These are phyloP conservation scores for Lycium barbarum DNA, from an alignment of 257 asterid genomes.

Conservation along the genomic window DNA sequence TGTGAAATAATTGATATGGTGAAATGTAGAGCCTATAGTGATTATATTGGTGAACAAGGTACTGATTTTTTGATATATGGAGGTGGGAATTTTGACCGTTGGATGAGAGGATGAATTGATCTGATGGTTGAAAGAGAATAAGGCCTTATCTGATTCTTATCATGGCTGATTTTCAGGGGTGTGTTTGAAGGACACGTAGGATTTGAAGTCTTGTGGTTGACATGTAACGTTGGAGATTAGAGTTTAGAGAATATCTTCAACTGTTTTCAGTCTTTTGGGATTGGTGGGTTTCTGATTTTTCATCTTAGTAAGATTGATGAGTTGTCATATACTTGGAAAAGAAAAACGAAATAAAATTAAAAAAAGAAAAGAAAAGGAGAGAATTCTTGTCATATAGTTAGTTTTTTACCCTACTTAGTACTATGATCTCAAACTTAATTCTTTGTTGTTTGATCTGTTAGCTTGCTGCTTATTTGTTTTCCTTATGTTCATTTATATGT, in stretches of 20 bases:
- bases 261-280: neutral
- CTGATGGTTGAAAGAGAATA: slow-evolving; percentile 48
- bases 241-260: slow-evolving; percentile 23
- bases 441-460: no score
- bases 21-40: slow-evolving; percentile 50
- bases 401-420: neutral
- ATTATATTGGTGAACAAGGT: slow-evolving; percentile 39
- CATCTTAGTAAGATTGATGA: neutral
- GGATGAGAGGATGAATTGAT: slow-evolving; percentile 56
- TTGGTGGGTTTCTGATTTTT: slow-evolving; percentile 12
- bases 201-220: slow-evolving; percentile 45
- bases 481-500: no score
- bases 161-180: slow-evolving; percentile 51
- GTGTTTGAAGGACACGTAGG: slow-evolving; percentile 42
- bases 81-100: slow-evolving; percentile 43
- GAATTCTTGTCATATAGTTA: neutral
- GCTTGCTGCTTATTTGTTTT: no score
- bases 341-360: neutral
- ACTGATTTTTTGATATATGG: slow-evolving; percentile 45
- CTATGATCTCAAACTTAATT: neutral
- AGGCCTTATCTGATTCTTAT: slow-evolving; percentile 81
- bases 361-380: neutral
- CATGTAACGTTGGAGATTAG: slow-evolving; percentile 9
- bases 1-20: slow-evolving; percentile 20
- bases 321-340: neutral